Conservation (phyloP, 1,139 yeast genomes). For the Debaryomycetaceae sp. region DNA sequence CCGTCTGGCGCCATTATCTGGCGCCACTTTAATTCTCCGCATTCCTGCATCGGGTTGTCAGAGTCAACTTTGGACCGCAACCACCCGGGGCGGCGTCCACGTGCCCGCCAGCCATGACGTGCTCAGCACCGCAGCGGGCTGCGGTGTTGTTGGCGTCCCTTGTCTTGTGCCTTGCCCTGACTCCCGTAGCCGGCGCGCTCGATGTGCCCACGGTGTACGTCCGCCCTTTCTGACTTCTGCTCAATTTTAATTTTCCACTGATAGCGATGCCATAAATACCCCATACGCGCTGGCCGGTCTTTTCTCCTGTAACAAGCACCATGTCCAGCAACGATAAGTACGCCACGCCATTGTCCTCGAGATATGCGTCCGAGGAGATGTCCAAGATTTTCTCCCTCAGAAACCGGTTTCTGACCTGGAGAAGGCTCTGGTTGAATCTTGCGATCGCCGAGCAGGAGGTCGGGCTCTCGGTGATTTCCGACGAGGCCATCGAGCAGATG, state of each 20-base stretch:
- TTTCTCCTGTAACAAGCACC: constrained; percentile 1
- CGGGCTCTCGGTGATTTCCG: constrained; percentile 79
- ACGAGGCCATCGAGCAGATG: constrained; percentile 90
- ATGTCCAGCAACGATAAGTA: constrained; percentile 60
- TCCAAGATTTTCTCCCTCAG: constrained; percentile 85
- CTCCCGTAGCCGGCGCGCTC: constrained; percentile 3
- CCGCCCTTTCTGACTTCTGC: constrained; percentile 3
- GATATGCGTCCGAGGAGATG: constrained; percentile 98
- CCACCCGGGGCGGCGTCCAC: too few species aligned
- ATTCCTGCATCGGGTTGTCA: too few species aligned
- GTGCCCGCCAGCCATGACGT: too few species aligned
- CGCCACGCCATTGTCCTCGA: constrained; percentile 88
- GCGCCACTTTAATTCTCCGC: too few species aligned
- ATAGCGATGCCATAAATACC: constrained; percentile 1
- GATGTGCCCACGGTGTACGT: too few species aligned
- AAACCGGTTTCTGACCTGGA: constrained; percentile 96
- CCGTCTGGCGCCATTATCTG: too few species aligned
- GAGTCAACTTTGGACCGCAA: too few species aligned
- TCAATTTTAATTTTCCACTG: not conserved
- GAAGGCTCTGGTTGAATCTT: constrained; percentile 92
- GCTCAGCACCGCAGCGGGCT: too few species aligned
- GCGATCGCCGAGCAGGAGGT: constrained; percentile 95
- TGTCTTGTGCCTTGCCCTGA: too few species aligned
- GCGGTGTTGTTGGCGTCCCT: too few species aligned
- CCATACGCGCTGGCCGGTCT: not conserved